Base-by-base conservation (phyloP, 345 rosid species). In the Microcos paniculata region DNA sequence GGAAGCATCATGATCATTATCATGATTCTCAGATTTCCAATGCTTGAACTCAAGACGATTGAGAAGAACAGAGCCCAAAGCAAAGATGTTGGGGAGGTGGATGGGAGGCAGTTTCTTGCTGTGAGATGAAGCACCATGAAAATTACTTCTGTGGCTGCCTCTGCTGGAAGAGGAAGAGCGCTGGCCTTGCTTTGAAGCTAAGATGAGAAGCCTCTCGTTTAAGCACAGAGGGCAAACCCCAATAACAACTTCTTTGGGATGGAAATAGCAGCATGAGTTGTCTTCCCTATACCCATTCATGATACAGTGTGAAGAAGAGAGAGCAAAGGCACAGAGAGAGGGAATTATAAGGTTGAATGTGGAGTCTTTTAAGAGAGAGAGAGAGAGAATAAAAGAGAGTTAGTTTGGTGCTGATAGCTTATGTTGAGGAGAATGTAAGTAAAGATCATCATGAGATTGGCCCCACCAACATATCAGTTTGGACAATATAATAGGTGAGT, bases 201-300 rank as follows among this genome's bases (percentile, higher is more conserved):
- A 83, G 72, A 93, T 55, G 12, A 93, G 79, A 69, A 96, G 99
- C 88, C 94, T 92, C 78, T 96, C 98, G 52, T 88, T 88, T 70
- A 96, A 69, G 84, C 99, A 96, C 9, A 87, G 79, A 30, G 96
- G 84, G 70, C 99, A 96, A 30, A 96, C 90, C 23, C 99, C 99
- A 31, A 92, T 78, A 30, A 84, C 56, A 10, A 71, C 80, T 77
- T 85, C 88, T 62, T 82, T 87, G 38, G 96, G 97, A 79, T 96
- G 99, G 84, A 90, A 92, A 79, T 84, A 91, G 79, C 99, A 96
- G 57, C 69, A 80, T 24, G 88, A 79, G 71, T 81, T 80, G 80
- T 88, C 87, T 78, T 86, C 93, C 81, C 83, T 86, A 69, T 83
- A 82, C 56, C 81, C 88, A 80, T 86, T 90, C 96, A 87, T 92